Percentiles rank a stretch among this genome's conserved stretches.
phyloP scores from a whole-genome alignment of 225 moss, liverwort and hornwort genomes.

The Straminergon stramineum region DNA sequence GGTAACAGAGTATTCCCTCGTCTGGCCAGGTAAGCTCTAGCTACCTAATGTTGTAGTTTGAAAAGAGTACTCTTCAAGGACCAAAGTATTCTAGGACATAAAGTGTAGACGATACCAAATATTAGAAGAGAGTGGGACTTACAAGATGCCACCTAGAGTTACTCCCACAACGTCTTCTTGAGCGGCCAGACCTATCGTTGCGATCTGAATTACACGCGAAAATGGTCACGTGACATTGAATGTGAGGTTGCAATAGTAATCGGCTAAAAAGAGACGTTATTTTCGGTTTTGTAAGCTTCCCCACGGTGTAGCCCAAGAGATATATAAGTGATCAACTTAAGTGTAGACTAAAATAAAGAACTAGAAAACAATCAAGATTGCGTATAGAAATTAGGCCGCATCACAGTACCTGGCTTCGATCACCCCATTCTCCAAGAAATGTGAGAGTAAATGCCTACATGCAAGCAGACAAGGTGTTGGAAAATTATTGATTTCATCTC shows the following conservation, averaged over 20 bases:
- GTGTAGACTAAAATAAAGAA: background rate
- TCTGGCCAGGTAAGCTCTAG: background rate
- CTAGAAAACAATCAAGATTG: background rate
- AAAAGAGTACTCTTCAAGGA: background rate
- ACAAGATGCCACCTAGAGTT: conserved; percentile 81
- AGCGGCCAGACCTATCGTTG: conserved; percentile 84
- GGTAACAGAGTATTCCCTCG: background rate
- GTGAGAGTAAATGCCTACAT: conserved; percentile 84
- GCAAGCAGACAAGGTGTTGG: background rate
- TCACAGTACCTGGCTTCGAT: conserved; percentile 76
- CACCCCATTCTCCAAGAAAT: conserved; percentile 96
- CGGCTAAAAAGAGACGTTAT: background rate
- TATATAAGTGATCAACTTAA: background rate
- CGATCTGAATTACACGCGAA: conserved; percentile 46
- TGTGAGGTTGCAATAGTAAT: background rate
- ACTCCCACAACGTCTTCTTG: conserved; percentile 84
- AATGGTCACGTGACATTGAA: background rate
- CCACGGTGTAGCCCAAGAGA: background rate
- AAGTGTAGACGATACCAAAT: background rate
- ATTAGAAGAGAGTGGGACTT: conserved; percentile 11
- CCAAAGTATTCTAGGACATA: background rate
- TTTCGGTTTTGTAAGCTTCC: background rate
- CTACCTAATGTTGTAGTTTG: background rate
- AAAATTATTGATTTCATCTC: background rate
- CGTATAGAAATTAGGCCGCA: background rate